Base-by-base conservation (phyloP, 169 alveolate species). In the Eimeria falciformis region DNA sequence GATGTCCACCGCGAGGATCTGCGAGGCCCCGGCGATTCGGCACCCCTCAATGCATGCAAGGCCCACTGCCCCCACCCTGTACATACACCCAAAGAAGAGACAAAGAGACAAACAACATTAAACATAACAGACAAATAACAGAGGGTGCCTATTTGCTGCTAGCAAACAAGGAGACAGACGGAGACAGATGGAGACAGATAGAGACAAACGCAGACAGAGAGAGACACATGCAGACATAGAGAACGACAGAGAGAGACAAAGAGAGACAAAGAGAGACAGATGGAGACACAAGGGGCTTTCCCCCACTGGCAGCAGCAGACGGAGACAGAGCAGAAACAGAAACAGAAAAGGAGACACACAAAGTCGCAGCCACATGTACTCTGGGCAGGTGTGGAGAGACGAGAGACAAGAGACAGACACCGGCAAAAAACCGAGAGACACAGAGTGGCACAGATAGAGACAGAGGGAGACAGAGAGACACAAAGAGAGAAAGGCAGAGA, bases 41-140 rank as follows among this genome's bases (percentile, higher is more conserved):
- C 97, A 95, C 62, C 96, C 98, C 94, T 96, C 92, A 17, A 97
- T 85, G 25, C 95, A 97, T 21, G 97, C 93, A 25, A 97, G 93
- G 21, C 98, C 98, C 21, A 97, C 98, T 50, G 97, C 97, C 37
- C 98, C 98, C 21, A 96, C 37, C 65, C 93, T 88, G 77, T 14
- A 9, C n/a, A n/a, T n/a, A n/a, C n/a, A n/a, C n/a, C n/a, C n/a
- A n/a, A n/a, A n/a, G n/a, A n/a, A n/a, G n/a, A n/a, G n/a, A n/a
- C n/a, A n/a, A n/a, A n/a, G n/a, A n/a, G n/a, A n/a, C n/a, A n/a
- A n/a, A n/a, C n/a, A n/a, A n/a, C n/a, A n/a, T n/a, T n/a, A n/a
- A n/a, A n/a, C n/a, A n/a, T n/a, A n/a, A n/a, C n/a, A n/a, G n/a
- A n/a, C n/a, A n/a, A n/a, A n/a, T n/a, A n/a, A n/a, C n/a, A n/a